Percentiles rank a stretch among this genome's conserved stretches.
Evolutionary conservation across 768 basidiomycete species (phyloP).

Genomic region (Paxillus ammoniavirescens): DNA sequence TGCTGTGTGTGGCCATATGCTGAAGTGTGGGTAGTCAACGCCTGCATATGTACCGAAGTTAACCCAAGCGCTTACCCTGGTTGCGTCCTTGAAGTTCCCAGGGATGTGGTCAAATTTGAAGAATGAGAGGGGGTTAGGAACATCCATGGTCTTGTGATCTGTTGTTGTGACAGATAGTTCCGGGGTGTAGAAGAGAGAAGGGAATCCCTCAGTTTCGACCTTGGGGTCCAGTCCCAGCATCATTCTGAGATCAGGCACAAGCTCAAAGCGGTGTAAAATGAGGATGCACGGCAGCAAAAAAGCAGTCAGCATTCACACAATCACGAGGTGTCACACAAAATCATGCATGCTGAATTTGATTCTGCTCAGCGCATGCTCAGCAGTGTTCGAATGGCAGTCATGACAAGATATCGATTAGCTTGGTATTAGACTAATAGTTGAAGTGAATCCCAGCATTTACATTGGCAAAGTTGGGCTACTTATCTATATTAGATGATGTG

Average conservation of each 20-base stretch:
- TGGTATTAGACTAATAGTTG: too few species aligned
- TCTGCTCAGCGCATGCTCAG: too few species aligned
- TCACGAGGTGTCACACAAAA: too few species aligned
- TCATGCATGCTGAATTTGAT: too few species aligned
- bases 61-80: slow-evolving; percentile 3
- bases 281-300: too few species aligned
- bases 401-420: too few species aligned
- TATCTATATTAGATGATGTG: too few species aligned
- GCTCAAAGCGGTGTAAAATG: too few species aligned
- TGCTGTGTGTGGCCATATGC: slow-evolving; percentile 15
- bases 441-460: too few species aligned
- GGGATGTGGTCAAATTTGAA: slow-evolving; percentile 17
- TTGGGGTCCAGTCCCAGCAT: slow-evolving; percentile 29
- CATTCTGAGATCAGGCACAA: slow-evolving; percentile 6
- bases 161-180: slow-evolving; percentile 3
- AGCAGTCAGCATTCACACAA: too few species aligned
- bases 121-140: slow-evolving; percentile 19
- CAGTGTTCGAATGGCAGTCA: too few species aligned
- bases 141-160: slow-evolving; percentile 5
- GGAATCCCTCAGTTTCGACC: slow-evolving; percentile 17
- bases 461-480: too few species aligned
- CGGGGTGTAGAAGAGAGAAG: slow-evolving; percentile 22
- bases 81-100: slow-evolving; percentile 15
- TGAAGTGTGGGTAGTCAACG: slow-evolving; percentile 8
- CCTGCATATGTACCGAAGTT: neutral